phyloP scores from a whole-genome alignment of 768 basidiomycete species.

The Gyrodon lividus region DNA sequence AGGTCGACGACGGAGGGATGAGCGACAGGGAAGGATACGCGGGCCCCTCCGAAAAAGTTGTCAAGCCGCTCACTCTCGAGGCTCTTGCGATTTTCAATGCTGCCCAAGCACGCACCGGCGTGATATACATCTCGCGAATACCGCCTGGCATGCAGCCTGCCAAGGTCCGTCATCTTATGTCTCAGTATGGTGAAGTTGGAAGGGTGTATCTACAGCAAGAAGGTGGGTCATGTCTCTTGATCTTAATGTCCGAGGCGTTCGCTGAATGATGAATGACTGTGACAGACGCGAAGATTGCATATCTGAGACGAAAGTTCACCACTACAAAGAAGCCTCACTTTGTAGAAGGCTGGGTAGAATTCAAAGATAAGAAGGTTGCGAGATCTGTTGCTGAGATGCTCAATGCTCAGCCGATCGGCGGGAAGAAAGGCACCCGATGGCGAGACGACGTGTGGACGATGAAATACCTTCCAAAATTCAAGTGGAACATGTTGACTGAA shows the following conservation, averaged over 20 bases:
- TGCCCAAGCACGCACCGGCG: constrained; percentile 74
- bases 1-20: constrained; percentile 29
- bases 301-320: constrained; percentile 77
- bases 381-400: constrained; percentile 91
- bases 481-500: constrained; percentile 98
- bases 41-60: constrained; percentile 49
- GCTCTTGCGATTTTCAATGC: constrained; percentile 73
- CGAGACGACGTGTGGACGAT: constrained; percentile 99
- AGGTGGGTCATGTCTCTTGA: constrained; percentile 47
- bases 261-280: constrained; percentile 2
- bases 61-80: constrained; percentile 74
- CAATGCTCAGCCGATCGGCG: constrained; percentile 94
- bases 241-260: not conserved
- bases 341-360: constrained; percentile 98
- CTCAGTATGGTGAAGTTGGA: constrained; percentile 84
- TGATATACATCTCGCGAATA: constrained; percentile 93
- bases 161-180: constrained; percentile 93
- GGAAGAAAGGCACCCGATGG: constrained; percentile 88
- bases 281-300: constrained; percentile 82
- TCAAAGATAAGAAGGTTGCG: constrained; percentile 90
- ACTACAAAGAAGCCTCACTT: constrained; percentile 85
- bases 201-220: constrained; percentile 92
- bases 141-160: constrained; percentile 98
- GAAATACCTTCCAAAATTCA: constrained; percentile 97
- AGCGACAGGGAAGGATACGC: constrained; percentile 53